Conservation (phyloP, 2,329 filamentous ascomycete species). For the Colletotrichum orchidophilum region DNA sequence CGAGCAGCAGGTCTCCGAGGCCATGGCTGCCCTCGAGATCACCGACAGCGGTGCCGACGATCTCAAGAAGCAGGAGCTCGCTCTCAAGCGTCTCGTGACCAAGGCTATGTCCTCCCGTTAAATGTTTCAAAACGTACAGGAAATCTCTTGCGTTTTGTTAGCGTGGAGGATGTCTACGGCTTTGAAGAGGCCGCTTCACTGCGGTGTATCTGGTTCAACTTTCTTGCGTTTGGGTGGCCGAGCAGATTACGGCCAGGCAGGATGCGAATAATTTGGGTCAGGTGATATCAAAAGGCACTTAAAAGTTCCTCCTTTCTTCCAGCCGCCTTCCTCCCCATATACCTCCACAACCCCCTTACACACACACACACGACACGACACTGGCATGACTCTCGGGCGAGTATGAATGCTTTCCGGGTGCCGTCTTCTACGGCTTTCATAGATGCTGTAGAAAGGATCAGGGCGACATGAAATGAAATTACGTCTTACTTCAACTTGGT, state of each 20-base stretch:
- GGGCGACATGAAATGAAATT: slow-evolving; percentile 37
- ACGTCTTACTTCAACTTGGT: slow-evolving; percentile 31
- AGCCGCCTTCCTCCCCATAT: slow-evolving; percentile 29
- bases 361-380: slow-evolving; percentile 30
- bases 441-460: slow-evolving; percentile 37
- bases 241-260: slow-evolving; percentile 33
- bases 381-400: slow-evolving; percentile 31
- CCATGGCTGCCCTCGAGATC: slow-evolving; percentile 97
- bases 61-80: slow-evolving; percentile 99
- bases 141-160: slow-evolving; percentile 7
- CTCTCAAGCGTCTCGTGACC: slow-evolving; percentile 96
- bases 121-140: slow-evolving; percentile 41
- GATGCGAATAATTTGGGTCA: slow-evolving; percentile 35
- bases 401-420: slow-evolving; percentile 30
- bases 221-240: slow-evolving; percentile 34
- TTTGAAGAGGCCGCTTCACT: slow-evolving; percentile 39
- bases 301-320: slow-evolving; percentile 36
- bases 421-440: slow-evolving; percentile 35
- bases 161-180: slow-evolving; percentile 16
- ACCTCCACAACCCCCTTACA: slow-evolving; percentile 23
- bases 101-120: slow-evolving; percentile 97
- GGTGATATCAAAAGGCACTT: slow-evolving; percentile 35
- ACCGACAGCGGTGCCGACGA: slow-evolving; percentile 92
- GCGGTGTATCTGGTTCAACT: slow-evolving; percentile 36
- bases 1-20: slow-evolving; percentile 94